Evolutionary conservation across 78 protist species (phyloP).

Genomic region (Dictyostelium discoideum): DNA sequence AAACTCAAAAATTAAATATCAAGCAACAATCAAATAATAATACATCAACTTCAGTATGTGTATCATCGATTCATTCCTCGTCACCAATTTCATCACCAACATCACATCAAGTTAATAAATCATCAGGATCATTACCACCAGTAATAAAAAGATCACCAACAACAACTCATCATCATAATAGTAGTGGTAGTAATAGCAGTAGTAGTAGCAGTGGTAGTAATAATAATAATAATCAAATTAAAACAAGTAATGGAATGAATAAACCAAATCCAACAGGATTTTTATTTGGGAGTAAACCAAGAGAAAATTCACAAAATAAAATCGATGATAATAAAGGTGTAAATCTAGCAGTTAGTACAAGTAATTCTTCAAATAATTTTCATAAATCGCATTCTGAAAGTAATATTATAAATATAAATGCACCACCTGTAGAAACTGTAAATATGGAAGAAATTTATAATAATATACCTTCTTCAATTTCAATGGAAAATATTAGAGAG

Average conservation of each 20-base stretch:
- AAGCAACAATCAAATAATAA: background rate
- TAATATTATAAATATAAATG: background rate
- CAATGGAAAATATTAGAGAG: conserved; percentile 2
- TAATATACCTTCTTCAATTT: conserved; percentile 12
- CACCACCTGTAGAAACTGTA: background rate
- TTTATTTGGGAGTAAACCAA: background rate
- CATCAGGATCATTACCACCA: conserved; percentile 10
- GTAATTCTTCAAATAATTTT: background rate
- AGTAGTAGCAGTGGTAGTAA: no score
- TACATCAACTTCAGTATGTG: conserved; percentile 8
- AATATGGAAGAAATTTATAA: background rate
- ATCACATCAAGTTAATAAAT: background rate
- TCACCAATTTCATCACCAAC: background rate
- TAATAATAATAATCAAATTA: background rate
- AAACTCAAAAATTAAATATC: background rate
- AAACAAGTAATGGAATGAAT: background rate
- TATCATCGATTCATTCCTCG: conserved; percentile 1
- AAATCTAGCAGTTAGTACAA: conserved; percentile 4
- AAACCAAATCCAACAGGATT: background rate
- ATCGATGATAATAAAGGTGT: conserved; percentile 5
- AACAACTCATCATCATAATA: background rate
- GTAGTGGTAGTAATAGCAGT: background rate
- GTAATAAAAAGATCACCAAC: conserved; percentile 1
- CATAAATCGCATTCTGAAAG: conserved; percentile 9
- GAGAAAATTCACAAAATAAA: conserved; percentile 8